Evolutionary conservation across 805 yeast species (phyloP).

Genomic region (Clavispora fructus): DNA sequence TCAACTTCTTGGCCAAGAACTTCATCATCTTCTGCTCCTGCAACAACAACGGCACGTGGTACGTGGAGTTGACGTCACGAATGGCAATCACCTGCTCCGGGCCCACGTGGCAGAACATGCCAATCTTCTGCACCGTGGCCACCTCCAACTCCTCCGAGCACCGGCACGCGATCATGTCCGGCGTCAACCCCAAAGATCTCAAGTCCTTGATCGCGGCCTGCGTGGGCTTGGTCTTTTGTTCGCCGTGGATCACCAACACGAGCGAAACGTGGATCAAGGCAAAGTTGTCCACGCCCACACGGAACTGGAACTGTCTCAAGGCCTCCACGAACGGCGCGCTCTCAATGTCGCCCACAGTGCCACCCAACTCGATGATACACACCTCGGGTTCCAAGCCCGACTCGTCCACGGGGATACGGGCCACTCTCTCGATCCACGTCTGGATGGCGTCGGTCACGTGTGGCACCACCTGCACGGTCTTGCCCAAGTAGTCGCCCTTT

Average conservation of each 20-base stretch:
- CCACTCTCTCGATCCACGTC: conserved; percentile 95
- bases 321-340: conserved; percentile 99
- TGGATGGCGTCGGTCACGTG: conserved; percentile 96
- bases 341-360: conserved; percentile 99
- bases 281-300: conserved; percentile 91
- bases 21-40: conserved; percentile 80
- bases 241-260: conserved; percentile 97
- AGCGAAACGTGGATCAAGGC: conserved; percentile 94
- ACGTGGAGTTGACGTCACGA: conserved; percentile 93
- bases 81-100: conserved; percentile 97
- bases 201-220: conserved; percentile 98
- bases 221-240: conserved; percentile 98
- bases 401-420: conserved; percentile 86
- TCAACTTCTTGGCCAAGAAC: conserved; percentile 64
- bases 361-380: conserved; percentile 96
- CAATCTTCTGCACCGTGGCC: conserved; percentile 89
- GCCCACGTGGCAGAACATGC: conserved; percentile 99
- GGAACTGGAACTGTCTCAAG: conserved; percentile 95
- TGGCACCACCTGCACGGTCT: conserved; percentile 99
- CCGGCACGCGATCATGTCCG: conserved; percentile 97
- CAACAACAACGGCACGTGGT: conserved; percentile 91
- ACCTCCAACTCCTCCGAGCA: conserved; percentile 78
- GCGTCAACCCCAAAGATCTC: conserved; percentile 89
- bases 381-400: conserved; percentile 89
- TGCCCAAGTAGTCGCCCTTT: conserved; percentile 95